Base-by-base conservation (phyloP, 2,329 filamentous ascomycete species). In the Hypoxylon sp. region DNA sequence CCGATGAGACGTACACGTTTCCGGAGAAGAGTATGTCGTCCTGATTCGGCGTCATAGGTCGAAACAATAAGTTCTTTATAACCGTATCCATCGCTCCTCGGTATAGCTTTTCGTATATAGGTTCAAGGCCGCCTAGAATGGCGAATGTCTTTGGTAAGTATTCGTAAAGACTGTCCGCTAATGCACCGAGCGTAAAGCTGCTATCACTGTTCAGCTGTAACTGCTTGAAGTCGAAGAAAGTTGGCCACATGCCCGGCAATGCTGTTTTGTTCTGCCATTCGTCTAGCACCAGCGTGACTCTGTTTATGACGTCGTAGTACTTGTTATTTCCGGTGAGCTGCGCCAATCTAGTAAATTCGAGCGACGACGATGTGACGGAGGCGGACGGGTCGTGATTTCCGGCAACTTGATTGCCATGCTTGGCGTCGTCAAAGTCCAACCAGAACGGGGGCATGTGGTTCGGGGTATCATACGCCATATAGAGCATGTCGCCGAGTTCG, bases 241-340 rank as follows among this genome's bases (percentile, higher is more conserved):
- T 84, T 0, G 92, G 92, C 91, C 91, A 96, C 82, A 96, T 86
- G 2, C 93, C 93, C 0, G 92, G 92, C 5, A 95, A 78, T n/a
- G 81, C 83, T 0, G 92, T 94, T 3, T 83, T 79, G 73, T 89
- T 88, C 79, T 96, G 93, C 57, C 87, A 87, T 42, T 84, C 82
- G 58, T 91, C 85, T n/a, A 97, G 84, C 21, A 90, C 86, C 63
- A 91, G 86, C 7, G 91, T 92, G 52, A 97, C 88, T 8, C 92
- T 87, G 63, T 91, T 89, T 62, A 93, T 86, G 0, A 92, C 92
- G 76, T 94, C 92, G 75, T 90, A 93, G 79, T 91, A 93, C 73
- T 89, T 92, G 62, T 85, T 78, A 65, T 93, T 83, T 58, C 87
- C 88, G 0, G 91, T 93, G 62, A 93, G 81, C 76, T 93, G 91